phyloP scores from a whole-genome alignment of 2,329 filamentous ascomycete species.

The Cryphonectria carpinicola region DNA sequence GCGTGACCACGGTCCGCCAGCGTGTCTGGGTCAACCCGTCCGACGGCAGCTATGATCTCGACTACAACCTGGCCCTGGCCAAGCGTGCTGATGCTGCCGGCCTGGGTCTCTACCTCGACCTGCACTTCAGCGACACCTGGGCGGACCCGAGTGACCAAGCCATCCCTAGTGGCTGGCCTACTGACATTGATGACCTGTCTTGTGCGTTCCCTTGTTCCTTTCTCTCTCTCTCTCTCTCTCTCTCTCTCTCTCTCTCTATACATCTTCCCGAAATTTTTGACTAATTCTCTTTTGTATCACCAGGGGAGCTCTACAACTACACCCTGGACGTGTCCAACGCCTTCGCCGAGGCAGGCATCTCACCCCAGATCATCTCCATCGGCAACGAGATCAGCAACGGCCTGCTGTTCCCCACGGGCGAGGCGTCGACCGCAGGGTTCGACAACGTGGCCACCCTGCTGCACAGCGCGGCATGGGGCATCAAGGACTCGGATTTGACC shows the following conservation, averaged over 20 bases:
- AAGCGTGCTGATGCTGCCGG: constrained; percentile 66
- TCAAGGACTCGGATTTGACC: constrained; percentile 64
- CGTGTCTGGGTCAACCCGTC: constrained; percentile 72
- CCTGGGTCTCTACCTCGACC: constrained; percentile 62
- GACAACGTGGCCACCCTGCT: constrained; percentile 67
- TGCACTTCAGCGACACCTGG: constrained; percentile 73
- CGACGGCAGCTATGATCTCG: constrained; percentile 67
- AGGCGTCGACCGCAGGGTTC: constrained; percentile 48
- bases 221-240: neutral
- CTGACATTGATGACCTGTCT: constrained; percentile 57
- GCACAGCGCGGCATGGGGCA: constrained; percentile 64
- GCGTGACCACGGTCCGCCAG: constrained; percentile 72
- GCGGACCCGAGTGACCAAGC: constrained; percentile 68
- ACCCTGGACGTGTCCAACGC: constrained; percentile 64
- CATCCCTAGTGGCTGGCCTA: constrained; percentile 67
- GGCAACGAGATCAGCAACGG: constrained; percentile 75
- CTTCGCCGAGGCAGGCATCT: constrained; percentile 59
- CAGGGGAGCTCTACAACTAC: constrained; percentile 64
- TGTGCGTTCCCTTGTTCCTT: neutral
- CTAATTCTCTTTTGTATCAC: neutral
- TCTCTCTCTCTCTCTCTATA: neutral
- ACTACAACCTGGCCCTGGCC: constrained; percentile 72
- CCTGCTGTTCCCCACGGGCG: constrained; percentile 67
- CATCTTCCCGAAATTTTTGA: too few relatives aligned
- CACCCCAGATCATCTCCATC: constrained; percentile 67